Base-by-base conservation (phyloP, 768 basidiomycete genomes). In the Suillus subluteus region DNA sequence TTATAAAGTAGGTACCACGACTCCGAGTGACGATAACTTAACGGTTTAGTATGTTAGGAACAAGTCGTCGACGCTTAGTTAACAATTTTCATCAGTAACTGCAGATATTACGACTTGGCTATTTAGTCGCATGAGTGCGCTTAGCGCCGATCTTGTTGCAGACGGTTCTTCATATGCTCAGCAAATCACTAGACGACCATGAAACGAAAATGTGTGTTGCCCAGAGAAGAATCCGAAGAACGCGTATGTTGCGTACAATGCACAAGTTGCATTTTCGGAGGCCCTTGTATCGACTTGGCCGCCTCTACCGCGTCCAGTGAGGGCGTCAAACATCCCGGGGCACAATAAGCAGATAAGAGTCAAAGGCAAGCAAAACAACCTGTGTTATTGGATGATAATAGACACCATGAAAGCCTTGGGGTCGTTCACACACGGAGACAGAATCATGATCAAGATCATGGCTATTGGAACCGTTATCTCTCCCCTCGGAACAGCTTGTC, bases 111-210 rank as follows among this genome's bases (percentile, higher is more conserved):
- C 32, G 32, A 32, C 32, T 32, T 32, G 32, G 32, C 32, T 5
- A 32, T 32, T 32, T 3, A 37, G 7, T 37, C 35, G 35, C 35
- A 37, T 37, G 7, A 37, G 92, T 92, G 55, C 88, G 75, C 35
- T 87, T 83, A 35, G 90, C 81, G 15, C 94, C 92, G 30, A 95
- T 81, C 65, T 84, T 85, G 72, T 95, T 95, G 77, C 90, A 91
- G 71, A 93, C 80, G 4, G 90, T 89, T n/a, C 91, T 91, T 68
- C 32, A 54, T 56, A 63, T 12, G 1, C 38, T 65, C 43, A 64
- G 54, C 38, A 59, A 62, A 64, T 46, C 41, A 44, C 41, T 26
- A 32, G 54, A 66, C 7, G 35, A 9, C 3, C 8, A 9, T 23
- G 13, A n/a, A 30, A n/a, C 56, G 40, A 55, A 61, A 38, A 43